These are phyloP conservation scores for Blastobotrys illinoisensis DNA, from an alignment of 1,139 yeast species.

Conservation along the genomic window DNA sequence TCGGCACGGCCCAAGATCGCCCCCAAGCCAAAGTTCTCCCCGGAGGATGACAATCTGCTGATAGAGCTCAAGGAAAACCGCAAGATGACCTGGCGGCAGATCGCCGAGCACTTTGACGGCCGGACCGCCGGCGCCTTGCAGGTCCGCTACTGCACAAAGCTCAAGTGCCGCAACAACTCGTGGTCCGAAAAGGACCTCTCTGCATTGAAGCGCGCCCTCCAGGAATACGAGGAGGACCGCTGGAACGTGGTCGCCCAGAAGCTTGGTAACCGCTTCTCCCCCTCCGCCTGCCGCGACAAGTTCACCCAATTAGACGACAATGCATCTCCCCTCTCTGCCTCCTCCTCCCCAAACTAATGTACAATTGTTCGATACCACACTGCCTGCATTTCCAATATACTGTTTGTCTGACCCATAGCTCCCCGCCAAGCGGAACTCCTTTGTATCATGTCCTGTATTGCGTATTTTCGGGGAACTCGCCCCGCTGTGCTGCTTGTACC, in stretches of 20 bases:
- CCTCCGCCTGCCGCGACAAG: conserved; percentile 24
- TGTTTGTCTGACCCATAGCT: too few species aligned
- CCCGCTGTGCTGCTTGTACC: too few species aligned
- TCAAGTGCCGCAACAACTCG: conserved; percentile 18
- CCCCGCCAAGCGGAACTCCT: too few species aligned
- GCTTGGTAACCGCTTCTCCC: conserved; percentile 23
- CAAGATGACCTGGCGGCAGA: conserved; percentile 28
- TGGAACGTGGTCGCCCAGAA: conserved; percentile 25
- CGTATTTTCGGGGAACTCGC: too few species aligned
- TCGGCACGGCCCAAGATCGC: conserved; percentile 1
- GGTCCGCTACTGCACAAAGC: conserved; percentile 30
- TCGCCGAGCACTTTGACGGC: conserved; percentile 28
- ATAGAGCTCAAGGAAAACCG: conserved; percentile 26
- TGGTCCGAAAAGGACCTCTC: conserved; percentile 26
- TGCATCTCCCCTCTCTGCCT: neutral
- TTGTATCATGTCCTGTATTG: too few species aligned
- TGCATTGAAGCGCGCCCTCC: conserved; percentile 20
- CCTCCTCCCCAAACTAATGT: neutral
- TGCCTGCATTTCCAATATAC: neutral
- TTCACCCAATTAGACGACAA: conserved; percentile 8
- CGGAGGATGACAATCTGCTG: conserved; percentile 26
- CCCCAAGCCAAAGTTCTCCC: conserved; percentile 26
- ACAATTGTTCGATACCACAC: neutral
- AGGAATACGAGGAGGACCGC: conserved; percentile 25
- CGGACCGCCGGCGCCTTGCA: conserved; percentile 30